Evolutionary conservation across 345 rosid species (phyloP).

Genomic region (Camelina laxa): DNA sequence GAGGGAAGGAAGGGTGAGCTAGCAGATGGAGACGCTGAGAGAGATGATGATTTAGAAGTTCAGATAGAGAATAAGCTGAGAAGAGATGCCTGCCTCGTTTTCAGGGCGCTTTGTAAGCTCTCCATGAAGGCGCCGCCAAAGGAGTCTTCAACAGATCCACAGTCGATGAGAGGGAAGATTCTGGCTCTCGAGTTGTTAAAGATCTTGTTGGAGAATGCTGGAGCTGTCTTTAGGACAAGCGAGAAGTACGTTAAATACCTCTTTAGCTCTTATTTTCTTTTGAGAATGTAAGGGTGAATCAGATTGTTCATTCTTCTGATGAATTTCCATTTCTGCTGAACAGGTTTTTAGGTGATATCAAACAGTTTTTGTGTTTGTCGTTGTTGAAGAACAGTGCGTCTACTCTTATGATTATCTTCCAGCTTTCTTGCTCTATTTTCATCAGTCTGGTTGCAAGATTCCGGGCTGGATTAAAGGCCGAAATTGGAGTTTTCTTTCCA

Average conservation of each 20-base stretch:
- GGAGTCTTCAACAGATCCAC: conserved; percentile 87
- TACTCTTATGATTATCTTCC: conserved; percentile 92
- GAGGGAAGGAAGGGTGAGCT: conserved; percentile 98
- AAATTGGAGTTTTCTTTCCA: conserved; percentile 98
- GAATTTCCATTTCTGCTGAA: conserved; percentile 41
- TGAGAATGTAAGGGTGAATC: conserved; percentile 1
- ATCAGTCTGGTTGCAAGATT: conserved; percentile 94
- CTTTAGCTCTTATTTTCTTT: conserved; percentile 20
- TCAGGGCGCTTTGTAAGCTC: conserved; percentile 95
- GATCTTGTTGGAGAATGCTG: conserved; percentile 97
- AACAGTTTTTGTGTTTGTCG: conserved; percentile 91
- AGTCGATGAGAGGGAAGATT: conserved; percentile 95
- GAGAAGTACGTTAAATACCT: conserved; percentile 64
- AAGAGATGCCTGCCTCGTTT: conserved; percentile 95
- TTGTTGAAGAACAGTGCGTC: conserved; percentile 97
- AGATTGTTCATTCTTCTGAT: conserved; percentile 27
- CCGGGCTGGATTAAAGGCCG: conserved; percentile 96
- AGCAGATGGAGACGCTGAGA: conserved; percentile 80
- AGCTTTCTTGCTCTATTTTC: conserved; percentile 99
- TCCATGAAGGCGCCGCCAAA: conserved; percentile 96
- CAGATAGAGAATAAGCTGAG: conserved; percentile 98
- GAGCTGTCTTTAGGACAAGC: conserved; percentile 95
- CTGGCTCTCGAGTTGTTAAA: conserved; percentile 95
- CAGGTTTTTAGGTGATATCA: conserved; percentile 97
- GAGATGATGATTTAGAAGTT: conserved; percentile 89